Percentiles rank a stretch among this genome's conserved stretches.
These are phyloP conservation scores for Sugiyamaella japonica DNA, from an alignment of 1,139 yeast species.

Conservation along the genomic window DNA sequence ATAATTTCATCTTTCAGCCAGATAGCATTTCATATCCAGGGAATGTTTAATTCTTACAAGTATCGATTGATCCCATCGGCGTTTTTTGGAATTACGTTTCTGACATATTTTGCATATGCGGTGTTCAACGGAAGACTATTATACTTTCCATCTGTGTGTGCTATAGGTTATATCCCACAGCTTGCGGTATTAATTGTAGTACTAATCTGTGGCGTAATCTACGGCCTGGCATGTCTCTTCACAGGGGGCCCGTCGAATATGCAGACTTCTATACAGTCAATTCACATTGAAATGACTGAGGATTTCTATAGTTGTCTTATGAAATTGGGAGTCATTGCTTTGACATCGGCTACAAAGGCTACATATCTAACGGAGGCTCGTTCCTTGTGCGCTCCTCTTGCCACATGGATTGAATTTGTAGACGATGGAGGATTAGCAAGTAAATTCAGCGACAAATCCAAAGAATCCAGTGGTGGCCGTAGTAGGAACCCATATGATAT, in stretches of 20 bases:
- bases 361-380: constrained; percentile 64
- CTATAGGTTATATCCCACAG: constrained; percentile 63
- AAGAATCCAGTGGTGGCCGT: neutral
- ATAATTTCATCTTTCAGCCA: constrained; percentile 57
- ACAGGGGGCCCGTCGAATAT: constrained; percentile 55
- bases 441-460: neutral
- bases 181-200: constrained; percentile 53
- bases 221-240: constrained; percentile 55
- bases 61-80: constrained; percentile 65
- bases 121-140: constrained; percentile 45
- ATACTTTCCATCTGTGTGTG: constrained; percentile 55
- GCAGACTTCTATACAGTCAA: constrained; percentile 36
- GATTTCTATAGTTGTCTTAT: constrained; percentile 66
- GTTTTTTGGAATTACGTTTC: constrained; percentile 52
- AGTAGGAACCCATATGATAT: constrained; percentile 24
- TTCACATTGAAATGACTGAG: constrained; percentile 48
- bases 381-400: constrained; percentile 48
- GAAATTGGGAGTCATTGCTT: constrained; percentile 61
- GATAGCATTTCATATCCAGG: constrained; percentile 58
- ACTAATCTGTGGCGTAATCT: constrained; percentile 52
- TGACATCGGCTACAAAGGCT: constrained; percentile 64
- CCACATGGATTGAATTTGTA: constrained; percentile 59
- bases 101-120: constrained; percentile 48
- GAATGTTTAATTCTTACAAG: constrained; percentile 51
- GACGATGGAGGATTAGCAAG: constrained; percentile 12